Evolutionary conservation across 1,284 basidiomycete genomes (phyloP).

Genomic region (Cutaneotrichosporon sp.): DNA sequence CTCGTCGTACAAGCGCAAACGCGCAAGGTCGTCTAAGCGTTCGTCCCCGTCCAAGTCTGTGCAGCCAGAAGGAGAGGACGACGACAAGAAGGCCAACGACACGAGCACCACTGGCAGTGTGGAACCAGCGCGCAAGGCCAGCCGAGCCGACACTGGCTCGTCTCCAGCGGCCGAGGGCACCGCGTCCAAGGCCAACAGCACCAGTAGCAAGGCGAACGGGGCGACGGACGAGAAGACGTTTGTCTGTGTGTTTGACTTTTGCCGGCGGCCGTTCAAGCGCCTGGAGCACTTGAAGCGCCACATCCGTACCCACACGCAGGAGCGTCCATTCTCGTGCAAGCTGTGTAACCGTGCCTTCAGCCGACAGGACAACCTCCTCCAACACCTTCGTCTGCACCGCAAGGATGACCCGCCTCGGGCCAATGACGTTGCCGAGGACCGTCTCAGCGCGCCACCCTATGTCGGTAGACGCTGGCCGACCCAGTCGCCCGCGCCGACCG

Average conservation of each 20-base stretch:
- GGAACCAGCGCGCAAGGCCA: constrained; percentile 2
- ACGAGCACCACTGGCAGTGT: not conserved
- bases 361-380: constrained; percentile 74
- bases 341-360: constrained; percentile 73
- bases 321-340: constrained; percentile 69
- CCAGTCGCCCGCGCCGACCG: constrained; percentile 11
- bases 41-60: constrained; percentile 17
- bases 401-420: constrained; percentile 28
- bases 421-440: constrained; percentile 15
- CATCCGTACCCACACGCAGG: constrained; percentile 81
- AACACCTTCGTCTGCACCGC: constrained; percentile 72
- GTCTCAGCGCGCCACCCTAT: constrained; percentile 16
- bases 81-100: constrained; percentile 6
- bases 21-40: constrained; percentile 14
- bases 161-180: constrained; percentile 8
- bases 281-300: constrained; percentile 84
- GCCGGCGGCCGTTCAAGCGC: constrained; percentile 76
- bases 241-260: constrained; percentile 43
- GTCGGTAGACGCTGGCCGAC: constrained; percentile 13
- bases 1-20: constrained; percentile 21
- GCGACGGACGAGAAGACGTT: constrained; percentile 21
- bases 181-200: not conserved
- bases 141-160: constrained; percentile 1
- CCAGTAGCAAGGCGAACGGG: constrained; percentile 6
- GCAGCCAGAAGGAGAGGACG: constrained; percentile 12